phyloP scores from a whole-genome alignment of 208 protist species.

The Phytomonas francai region DNA sequence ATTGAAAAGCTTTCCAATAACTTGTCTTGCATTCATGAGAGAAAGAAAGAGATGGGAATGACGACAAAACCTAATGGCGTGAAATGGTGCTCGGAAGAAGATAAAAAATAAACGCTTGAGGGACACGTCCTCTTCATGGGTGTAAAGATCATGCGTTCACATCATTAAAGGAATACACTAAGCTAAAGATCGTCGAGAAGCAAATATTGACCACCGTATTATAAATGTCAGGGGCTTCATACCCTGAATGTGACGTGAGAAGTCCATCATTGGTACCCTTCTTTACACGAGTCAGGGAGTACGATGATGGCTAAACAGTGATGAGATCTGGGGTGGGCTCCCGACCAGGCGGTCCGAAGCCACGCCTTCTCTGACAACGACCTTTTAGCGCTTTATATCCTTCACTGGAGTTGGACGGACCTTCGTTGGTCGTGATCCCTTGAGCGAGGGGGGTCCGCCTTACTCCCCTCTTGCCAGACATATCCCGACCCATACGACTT shows the following conservation, averaged over 20 bases:
- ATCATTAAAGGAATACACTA: neutral
- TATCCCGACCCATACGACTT: neutral
- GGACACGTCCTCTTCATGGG: neutral
- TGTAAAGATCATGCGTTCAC: no score
- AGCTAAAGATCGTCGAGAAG: neutral
- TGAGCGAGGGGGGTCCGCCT: neutral
- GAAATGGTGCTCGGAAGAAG: no score
- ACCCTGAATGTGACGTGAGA: neutral
- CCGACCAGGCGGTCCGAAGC: neutral
- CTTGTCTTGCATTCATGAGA: no score
- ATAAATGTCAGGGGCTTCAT: neutral
- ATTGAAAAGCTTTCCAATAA: no score
- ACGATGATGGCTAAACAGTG: neutral
- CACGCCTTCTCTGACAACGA: neutral
- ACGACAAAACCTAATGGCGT: no score
- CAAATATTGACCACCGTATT: neutral
- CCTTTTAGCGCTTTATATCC: no score
- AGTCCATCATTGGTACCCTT: neutral
- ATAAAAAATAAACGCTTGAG: neutral
- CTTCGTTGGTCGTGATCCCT: neutral
- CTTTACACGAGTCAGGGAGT: neutral
- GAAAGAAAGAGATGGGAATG: no score
- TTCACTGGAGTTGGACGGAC: no score
- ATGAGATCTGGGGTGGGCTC: neutral
- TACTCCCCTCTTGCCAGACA: neutral